These are phyloP conservation scores for Neoscytalidium dimidiatum DNA, from an alignment of 2,329 filamentous ascomycete genomes.

Conservation along the genomic window DNA sequence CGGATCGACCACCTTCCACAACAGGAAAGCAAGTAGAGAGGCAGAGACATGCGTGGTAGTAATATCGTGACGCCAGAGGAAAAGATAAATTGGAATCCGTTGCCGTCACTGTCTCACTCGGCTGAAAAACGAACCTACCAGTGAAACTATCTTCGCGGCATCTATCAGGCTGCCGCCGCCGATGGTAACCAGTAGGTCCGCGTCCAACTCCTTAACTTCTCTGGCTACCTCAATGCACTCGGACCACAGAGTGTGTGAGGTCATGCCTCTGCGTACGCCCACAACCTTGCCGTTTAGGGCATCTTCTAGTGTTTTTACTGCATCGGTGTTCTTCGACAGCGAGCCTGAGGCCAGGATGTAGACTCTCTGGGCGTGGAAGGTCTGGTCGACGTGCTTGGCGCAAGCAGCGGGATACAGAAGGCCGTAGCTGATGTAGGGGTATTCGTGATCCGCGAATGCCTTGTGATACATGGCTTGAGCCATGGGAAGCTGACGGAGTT, in stretches of 20 bases:
- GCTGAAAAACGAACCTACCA: constrained; percentile 34
- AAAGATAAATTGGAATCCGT: background rate
- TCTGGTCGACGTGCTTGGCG: constrained; percentile 46
- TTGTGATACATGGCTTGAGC: constrained; percentile 2
- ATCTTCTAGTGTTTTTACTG: constrained; percentile 43
- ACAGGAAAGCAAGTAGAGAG: background rate
- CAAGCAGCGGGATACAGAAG: constrained; percentile 49
- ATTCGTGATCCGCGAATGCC: constrained; percentile 21
- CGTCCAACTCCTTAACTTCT: constrained; percentile 40
- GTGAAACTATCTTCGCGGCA: constrained; percentile 54
- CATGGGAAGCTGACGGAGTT: background rate
- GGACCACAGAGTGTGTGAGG: constrained; percentile 56
- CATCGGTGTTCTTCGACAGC: constrained; percentile 49
- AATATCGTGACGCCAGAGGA: background rate
- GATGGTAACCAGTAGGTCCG: constrained; percentile 56
- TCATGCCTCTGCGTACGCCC: constrained; percentile 54
- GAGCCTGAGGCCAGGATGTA: constrained; percentile 56
- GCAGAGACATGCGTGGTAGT: too few species aligned
- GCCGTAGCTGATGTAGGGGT: constrained; percentile 51
- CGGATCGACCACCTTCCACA: background rate
- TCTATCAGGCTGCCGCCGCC: constrained; percentile 60
- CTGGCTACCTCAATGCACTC: constrained; percentile 52
- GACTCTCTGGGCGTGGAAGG: constrained; percentile 48
- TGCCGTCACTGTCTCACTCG: background rate
- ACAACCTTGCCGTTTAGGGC: constrained; percentile 47